Conservation (phyloP, 2,329 filamentous ascomycete genomes). For the Fusarium burgessii region DNA sequence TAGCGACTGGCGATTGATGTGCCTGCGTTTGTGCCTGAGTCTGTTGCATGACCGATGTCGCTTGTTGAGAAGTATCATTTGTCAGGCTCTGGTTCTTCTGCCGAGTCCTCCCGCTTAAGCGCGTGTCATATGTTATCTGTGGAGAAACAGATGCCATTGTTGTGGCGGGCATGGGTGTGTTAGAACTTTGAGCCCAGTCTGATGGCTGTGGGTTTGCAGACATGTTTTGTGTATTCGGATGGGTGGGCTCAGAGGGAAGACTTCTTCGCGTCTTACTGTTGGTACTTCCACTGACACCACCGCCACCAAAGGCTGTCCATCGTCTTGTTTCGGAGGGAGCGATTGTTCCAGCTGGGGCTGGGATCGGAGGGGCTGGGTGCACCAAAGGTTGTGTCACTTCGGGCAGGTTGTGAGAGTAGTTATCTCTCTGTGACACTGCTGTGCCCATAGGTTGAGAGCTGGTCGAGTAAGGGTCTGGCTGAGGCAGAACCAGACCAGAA, state of each 20-base stretch:
- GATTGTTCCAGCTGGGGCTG: slow-evolving; percentile 21
- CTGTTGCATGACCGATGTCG: slow-evolving; percentile 38
- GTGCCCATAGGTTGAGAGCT: slow-evolving; percentile 27
- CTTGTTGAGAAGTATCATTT: slow-evolving; percentile 20
- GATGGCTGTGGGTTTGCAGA: slow-evolving; percentile 27
- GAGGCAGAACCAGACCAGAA: slow-evolving; percentile 44
- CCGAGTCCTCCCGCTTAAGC: slow-evolving; percentile 5
- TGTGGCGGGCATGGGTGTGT: slow-evolving; percentile 2
- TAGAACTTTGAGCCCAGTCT: slow-evolving; percentile 26
- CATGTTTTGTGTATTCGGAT: not conserved
- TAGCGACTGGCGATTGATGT: slow-evolving; percentile 45
- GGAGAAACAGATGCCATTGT: slow-evolving; percentile 31
- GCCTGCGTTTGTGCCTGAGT: slow-evolving; percentile 27
- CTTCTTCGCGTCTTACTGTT: slow-evolving; percentile 22
- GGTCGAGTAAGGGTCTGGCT: slow-evolving; percentile 35
- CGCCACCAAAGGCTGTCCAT: slow-evolving; percentile 21
- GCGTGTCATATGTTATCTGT: slow-evolving; percentile 19
- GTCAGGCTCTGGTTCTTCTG: slow-evolving; percentile 18
- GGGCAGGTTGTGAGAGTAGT: slow-evolving; percentile 19
- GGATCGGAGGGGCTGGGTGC: slow-evolving; percentile 17
- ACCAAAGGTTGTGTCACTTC: slow-evolving; percentile 27
- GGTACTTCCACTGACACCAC: not conserved
- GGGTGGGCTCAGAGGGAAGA: slow-evolving; percentile 34
- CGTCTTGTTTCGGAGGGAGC: slow-evolving; percentile 27
- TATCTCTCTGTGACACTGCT: slow-evolving; percentile 33